Evolutionary conservation across 352 stramenopile species (phyloP).

Genomic region (Globisporangium splendens): DNA sequence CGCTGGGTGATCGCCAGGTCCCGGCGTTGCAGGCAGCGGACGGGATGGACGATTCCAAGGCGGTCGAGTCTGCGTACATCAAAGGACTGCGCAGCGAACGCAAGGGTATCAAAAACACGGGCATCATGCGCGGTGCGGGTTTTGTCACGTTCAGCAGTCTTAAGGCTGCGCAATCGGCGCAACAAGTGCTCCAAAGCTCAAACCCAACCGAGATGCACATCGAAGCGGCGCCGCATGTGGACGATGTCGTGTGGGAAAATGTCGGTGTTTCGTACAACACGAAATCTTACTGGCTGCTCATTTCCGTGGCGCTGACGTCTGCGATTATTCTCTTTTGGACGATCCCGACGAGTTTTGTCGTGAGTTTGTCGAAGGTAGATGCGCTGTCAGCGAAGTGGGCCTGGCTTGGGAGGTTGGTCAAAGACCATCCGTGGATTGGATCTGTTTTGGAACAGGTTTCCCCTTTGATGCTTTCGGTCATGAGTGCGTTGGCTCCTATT

Average conservation of each 20-base stretch:
- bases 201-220: conserved; percentile 71
- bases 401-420: conserved; percentile 38
- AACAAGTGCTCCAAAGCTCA: conserved; percentile 74
- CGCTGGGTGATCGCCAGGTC: conserved; percentile 6
- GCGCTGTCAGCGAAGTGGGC: conserved; percentile 46
- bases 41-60: conserved; percentile 36
- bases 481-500: conserved; percentile 75
- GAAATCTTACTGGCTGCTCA: conserved; percentile 66
- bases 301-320: conserved; percentile 52
- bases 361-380: conserved; percentile 69
- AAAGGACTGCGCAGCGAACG: conserved; percentile 37
- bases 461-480: conserved; percentile 74
- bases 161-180: conserved; percentile 64
- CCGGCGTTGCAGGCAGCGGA: conserved; percentile 27
- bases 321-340: conserved; percentile 85
- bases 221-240: conserved; percentile 54
- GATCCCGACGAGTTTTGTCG: conserved; percentile 72
- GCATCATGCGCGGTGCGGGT: conserved; percentile 68
- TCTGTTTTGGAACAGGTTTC: conserved; percentile 72
- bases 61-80: conserved; percentile 62
- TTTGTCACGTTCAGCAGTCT: conserved; percentile 84
- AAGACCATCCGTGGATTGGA: conserved; percentile 66
- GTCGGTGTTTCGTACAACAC: conserved; percentile 72
- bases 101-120: conserved; percentile 29
- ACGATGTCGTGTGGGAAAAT: conserved; percentile 80